Base-by-base conservation (phyloP, 306 rosid genomes). In the Phaseolus lunatus region DNA sequence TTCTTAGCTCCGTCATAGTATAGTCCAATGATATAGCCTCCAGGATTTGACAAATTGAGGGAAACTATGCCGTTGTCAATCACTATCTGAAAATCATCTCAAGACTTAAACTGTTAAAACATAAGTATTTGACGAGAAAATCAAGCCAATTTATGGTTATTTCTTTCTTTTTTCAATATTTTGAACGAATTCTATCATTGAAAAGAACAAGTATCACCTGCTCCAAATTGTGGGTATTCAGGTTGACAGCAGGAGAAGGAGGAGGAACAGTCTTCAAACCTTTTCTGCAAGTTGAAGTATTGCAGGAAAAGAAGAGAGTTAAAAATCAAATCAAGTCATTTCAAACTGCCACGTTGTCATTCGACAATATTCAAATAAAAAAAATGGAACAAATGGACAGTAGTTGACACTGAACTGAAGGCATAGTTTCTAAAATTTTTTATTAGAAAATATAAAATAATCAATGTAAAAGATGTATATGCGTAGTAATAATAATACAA, bases 41-140 rank as follows among this genome's bases (percentile, higher is more conserved):
- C 76, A 0, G 97, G 98, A 2, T 13, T 80, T 33, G 96, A 71
- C 23, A 92, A 72, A 15, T 45, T 83, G 23, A 94, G 53, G 63
- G 80, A 82, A 16, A 89, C 80, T 11, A 94, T 22, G 37, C 98
- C 94, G 54, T 94, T 92, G 14, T 61, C 75, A 80, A 94, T 68
- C 66, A 83, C 88, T 39, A 89, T 87, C 96, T 88, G 81, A 74
- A 70, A 75, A 64, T 81, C 27, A 13, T 33, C 14, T 62, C 68
- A 65, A 48, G 0, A 27, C 12, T 35, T 52, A 0, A 10, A 12
- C 10, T 1, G 2, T 43, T 12, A n/a, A 52, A 12, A 65, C 15
- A 20, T 8, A 58, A 6, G 41, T 15, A 59, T 27, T 58, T 58
- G 37, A 61, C 0, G 0, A 61, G 7, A 29, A 61, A 61, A 61